Base-by-base conservation (phyloP, 768 basidiomycete species). In the Termitomyces titanicus region DNA sequence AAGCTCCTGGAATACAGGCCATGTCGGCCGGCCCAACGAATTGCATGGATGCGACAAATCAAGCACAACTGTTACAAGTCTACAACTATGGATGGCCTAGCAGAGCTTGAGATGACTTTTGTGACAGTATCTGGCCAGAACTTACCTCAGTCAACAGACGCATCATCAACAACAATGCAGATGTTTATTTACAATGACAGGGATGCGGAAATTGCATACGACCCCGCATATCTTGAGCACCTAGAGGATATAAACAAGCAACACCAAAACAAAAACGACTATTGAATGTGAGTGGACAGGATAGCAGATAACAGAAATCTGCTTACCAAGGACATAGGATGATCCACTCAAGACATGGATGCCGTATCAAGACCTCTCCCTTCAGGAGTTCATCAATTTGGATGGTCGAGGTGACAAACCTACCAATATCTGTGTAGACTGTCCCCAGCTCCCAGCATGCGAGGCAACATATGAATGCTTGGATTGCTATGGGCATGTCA, bases 311-410 rank as follows among this genome's bases (percentile, higher is more conserved):
- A 20, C 18, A 50, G 6, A n/a, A n/a, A n/a, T 24, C 39, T 37
- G 35, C 37, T 35, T 35, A 10, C n/a, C 8, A 11, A 18, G 17
- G 7, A 17, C n/a, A 25, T n/a, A 58, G 57, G 57, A 58, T 25
- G 29, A 58, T 25, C 52, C 52, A 39, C 17, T 58, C 8, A 34
- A 35, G 15, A 47, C 53, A 12, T 58, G 50, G 55, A 17, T 56
- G 13, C 55, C 49, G 4, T 22, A 47, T 37, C 27, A 29, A 3
- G 45, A 57, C 13, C 9, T 29, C 18, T 52, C 37, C 49, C 44
- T 58, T 5, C 40, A 48, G 18, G 57, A 58, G 31, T 33, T 58
- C 25, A 58, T 54, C n/a, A 37, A 33, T 38, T 10, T 53, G 11
- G 47, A 57, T 35, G 56, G 56, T 40, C 35, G 51, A 1, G 51